These are phyloP conservation scores for Perkinsus olseni DNA, from an alignment of 169 alveolate species.

Conservation along the genomic window DNA sequence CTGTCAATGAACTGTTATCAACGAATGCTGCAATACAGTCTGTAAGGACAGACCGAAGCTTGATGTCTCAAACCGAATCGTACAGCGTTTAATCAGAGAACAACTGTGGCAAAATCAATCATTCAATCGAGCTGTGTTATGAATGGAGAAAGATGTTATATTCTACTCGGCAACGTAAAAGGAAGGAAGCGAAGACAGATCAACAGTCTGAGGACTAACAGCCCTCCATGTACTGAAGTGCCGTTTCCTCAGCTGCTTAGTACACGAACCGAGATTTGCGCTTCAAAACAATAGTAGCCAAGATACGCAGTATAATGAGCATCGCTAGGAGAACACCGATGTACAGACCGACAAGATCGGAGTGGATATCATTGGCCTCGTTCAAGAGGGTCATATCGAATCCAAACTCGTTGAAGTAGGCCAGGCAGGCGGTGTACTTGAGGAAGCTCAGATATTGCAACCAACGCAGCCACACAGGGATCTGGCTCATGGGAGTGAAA, in stretches of 20 bases:
- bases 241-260: too few relatives aligned
- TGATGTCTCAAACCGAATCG: too few relatives aligned
- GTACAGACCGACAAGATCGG: not conserved
- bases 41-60: too few relatives aligned
- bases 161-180: too few relatives aligned
- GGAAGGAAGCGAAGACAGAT: too few relatives aligned
- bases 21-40: too few relatives aligned
- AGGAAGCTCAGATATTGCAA: slow-evolving; percentile 49
- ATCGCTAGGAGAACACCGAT: not conserved
- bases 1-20: not conserved
- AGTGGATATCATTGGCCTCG: not conserved
- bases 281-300: not conserved
- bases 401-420: not conserved
- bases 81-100: too few relatives aligned
- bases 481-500: slow-evolving; percentile 51
- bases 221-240: too few relatives aligned
- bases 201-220: not conserved
- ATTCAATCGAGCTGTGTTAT: too few relatives aligned
- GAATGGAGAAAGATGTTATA: too few relatives aligned
- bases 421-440: slow-evolving; percentile 33
- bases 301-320: not conserved
- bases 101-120: too few relatives aligned
- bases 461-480: slow-evolving; percentile 52
- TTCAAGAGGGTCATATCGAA: not conserved
- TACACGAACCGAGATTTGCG: not conserved